Evolutionary conservation across 768 basidiomycete species (phyloP).

Genomic region (Tulasnella calospora): DNA sequence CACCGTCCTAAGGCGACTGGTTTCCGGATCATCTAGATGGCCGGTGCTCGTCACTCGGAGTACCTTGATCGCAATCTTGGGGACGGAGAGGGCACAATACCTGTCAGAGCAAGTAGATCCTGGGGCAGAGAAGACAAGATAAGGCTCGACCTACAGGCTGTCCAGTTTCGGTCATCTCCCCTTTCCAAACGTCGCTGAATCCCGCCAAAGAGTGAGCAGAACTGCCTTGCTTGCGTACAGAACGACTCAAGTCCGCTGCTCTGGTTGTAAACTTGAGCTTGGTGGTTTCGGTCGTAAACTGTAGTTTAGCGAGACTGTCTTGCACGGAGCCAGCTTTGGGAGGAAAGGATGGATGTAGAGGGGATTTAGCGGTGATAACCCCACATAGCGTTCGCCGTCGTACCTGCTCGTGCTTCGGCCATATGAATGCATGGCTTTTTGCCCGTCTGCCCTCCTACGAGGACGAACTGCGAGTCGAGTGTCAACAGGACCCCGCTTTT

Average conservation of each 20-base stretch:
- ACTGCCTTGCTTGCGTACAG: neutral
- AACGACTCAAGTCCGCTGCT: neutral
- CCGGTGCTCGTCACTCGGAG: slow-evolving; percentile 9
- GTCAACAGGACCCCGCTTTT: neutral
- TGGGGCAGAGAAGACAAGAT: neutral
- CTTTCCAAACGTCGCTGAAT: neutral
- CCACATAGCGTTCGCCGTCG: neutral
- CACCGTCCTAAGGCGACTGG: neutral
- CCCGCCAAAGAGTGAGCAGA: neutral
- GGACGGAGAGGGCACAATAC: neutral
- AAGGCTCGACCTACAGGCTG: neutral
- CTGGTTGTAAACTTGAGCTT: neutral
- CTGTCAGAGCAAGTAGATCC: neutral
- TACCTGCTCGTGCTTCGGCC: neutral
- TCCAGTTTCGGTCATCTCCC: neutral
- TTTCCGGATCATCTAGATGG: neutral
- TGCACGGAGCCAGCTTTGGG: neutral
- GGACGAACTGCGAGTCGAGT: neutral
- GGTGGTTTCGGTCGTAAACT: neutral
- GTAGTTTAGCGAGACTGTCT: neutral
- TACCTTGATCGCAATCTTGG: slow-evolving; percentile 19
- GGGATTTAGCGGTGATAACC: neutral
- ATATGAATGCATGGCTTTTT: neutral
- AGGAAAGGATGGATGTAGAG: neutral
- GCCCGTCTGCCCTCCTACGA: neutral